Conservation (phyloP, 306 rosid genomes). For the Dalbergia cochinchinensis region DNA sequence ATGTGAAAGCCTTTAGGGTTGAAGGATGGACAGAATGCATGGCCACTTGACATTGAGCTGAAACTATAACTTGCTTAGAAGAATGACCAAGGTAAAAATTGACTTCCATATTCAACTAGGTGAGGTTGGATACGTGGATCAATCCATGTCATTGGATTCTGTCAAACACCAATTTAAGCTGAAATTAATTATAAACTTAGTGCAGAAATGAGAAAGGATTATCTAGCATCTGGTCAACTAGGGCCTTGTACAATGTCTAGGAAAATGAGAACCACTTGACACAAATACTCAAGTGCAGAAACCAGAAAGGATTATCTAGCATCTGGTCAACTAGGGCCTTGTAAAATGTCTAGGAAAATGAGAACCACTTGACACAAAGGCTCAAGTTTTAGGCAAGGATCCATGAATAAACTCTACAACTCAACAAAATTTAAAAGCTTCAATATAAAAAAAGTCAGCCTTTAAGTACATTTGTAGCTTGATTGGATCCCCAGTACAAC, state of each 20-base stretch:
- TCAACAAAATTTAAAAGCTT: slow-evolving; percentile 30
- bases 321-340: slow-evolving; percentile 28
- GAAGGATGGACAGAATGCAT: slow-evolving; percentile 23
- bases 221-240: slow-evolving; percentile 26
- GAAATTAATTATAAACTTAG: background rate
- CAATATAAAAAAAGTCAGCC: background rate
- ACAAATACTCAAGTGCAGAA: too few relatives aligned
- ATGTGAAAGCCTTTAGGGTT: slow-evolving; percentile 9
- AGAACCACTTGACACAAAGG: slow-evolving; percentile 18
- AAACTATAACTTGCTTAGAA: slow-evolving; percentile 28
- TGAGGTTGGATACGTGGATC: background rate
- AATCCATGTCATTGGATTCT: background rate
- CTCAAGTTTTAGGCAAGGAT: slow-evolving; percentile 17
- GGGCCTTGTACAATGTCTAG: slow-evolving; percentile 19
- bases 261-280: too few relatives aligned
- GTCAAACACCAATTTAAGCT: slow-evolving; percentile 16
- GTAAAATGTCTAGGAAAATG: slow-evolving; percentile 31
- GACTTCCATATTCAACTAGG: slow-evolving; percentile 1
- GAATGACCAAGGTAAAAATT: background rate
- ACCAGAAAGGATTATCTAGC: slow-evolving; percentile 18
- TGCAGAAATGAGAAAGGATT: background rate
- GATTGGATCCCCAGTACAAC: slow-evolving; percentile 22
- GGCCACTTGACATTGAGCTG: slow-evolving; percentile 23
- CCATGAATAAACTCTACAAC: background rate
- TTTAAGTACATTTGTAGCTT: slow-evolving; percentile 26